These are phyloP conservation scores for Ceriops zippeliana DNA, from an alignment of 345 rosid genomes.

Conservation along the genomic window DNA sequence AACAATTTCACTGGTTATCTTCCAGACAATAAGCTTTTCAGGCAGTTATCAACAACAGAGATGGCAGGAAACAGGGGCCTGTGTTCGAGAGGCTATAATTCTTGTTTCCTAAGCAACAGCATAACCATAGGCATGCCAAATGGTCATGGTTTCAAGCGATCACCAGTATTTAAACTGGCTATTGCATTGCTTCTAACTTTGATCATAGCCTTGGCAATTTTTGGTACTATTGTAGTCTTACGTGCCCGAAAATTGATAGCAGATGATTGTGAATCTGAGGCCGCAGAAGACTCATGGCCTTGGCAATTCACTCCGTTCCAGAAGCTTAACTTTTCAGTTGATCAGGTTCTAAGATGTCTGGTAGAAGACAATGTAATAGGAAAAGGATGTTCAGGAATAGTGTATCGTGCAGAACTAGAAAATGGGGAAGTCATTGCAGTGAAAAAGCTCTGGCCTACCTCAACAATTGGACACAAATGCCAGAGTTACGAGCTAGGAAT, in stretches of 20 bases:
- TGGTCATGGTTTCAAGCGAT: constrained; percentile 23
- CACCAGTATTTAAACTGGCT: constrained; percentile 63
- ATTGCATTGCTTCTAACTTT: constrained; percentile 59
- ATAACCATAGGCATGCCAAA: constrained; percentile 30
- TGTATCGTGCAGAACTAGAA: constrained; percentile 83
- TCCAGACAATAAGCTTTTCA: constrained; percentile 78
- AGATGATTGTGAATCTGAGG: constrained; percentile 63
- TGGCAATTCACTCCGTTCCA: constrained; percentile 98
- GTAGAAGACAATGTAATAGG: constrained; percentile 83
- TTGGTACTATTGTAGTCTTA: constrained; percentile 63
- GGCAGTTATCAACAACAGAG: constrained; percentile 52
- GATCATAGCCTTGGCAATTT: constrained; percentile 59
- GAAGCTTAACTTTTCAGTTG: constrained; percentile 82
- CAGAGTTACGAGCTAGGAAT: constrained; percentile 37
- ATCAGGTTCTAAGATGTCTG: constrained; percentile 70
- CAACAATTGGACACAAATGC: constrained; percentile 36
- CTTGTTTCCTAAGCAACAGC: constrained; percentile 51
- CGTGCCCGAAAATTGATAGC: constrained; percentile 45
- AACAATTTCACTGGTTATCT: constrained; percentile 83
- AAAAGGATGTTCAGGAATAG: constrained; percentile 87
- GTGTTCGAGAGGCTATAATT: constrained; percentile 53
- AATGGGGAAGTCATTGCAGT: constrained; percentile 86
- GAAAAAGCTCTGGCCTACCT: constrained; percentile 86
- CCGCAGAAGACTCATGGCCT: constrained; percentile 62
- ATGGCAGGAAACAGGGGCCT: constrained; percentile 61